Evolutionary conservation across 148 eudicot genomes (phyloP), one percentile per base, ranked within the genome.

Genomic region (Chenopodium berlandieri): DNA sequence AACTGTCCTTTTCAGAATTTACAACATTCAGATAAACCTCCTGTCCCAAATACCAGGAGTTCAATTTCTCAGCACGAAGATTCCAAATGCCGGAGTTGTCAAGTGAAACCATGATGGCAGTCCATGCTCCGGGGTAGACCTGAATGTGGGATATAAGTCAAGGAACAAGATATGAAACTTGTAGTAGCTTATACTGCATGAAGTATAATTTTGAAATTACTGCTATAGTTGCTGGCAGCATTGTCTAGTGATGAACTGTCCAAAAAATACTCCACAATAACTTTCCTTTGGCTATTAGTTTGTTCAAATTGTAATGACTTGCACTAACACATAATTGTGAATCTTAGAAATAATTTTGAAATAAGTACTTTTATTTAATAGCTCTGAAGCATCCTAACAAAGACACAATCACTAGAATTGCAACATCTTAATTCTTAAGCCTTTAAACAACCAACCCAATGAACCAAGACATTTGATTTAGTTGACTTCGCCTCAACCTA

Each of bases 61-160:
- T 85, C 60, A 95, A 89, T 74, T 95, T 95, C 86, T 94, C 90
- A 64, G 92, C 81, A 4, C 97, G 92, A n/a, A 95, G 91, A 86
- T 95, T 95, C 99, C 99, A 95, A n/a, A 95, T 90, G 7, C 99
- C 99, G 44, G 88, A 87, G 84, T 94, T 95, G 84, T 95, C 99
- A 37, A 95, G 93, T 52, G 91, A 92, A 40, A 95, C 92, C 86
- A 95, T 85, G 84, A 95, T 89, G 25, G 99, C 97, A n/a, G 98
- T 92, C 99, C 99, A 95, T 78, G 95, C 97, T 75, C 93, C 97
- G 75, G 99, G 99, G 86, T 90, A 95, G 58, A 95, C 99, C 99
- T 95, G 90, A 62, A 86, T 34, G 73, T 62, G 74, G 20, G 32
- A 32, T 46, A 50, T 56, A 56, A 56, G 7, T 56, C 62, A 56